A percentile compares a stretch with the other conserved stretches of the same genome.
Conservation (phyloP, 352 stramenopile genomes). For the Discostella stelligera region DNA sequence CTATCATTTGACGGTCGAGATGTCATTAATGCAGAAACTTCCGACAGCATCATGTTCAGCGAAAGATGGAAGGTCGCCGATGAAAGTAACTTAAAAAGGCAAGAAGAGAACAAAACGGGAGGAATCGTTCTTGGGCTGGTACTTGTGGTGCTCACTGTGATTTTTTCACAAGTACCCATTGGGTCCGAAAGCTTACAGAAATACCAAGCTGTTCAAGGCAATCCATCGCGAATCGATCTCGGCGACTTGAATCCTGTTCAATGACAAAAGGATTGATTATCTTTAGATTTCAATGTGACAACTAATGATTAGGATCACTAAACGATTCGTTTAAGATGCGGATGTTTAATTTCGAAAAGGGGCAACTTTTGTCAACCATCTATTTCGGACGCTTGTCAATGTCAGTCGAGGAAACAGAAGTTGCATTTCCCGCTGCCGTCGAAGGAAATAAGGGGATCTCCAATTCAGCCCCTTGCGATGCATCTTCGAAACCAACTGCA, state of each 20-base stretch:
- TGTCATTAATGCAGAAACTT: conserved; percentile 24
- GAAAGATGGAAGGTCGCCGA: conserved; percentile 44
- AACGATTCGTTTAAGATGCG: neutral
- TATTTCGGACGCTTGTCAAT: no score
- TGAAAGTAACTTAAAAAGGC: neutral
- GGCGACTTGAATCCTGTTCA: conserved; percentile 61
- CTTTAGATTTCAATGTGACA: neutral
- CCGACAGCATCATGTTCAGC: conserved; percentile 50
- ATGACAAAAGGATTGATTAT: conserved; percentile 9
- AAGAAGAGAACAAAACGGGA: conserved; percentile 7
- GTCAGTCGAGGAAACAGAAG: neutral
- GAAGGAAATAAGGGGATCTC: neutral
- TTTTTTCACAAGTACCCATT: conserved; percentile 65
- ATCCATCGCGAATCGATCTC: conserved; percentile 58
- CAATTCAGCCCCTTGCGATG: neutral
- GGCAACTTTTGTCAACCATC: no score
- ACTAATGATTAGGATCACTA: neutral
- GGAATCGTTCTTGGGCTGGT: conserved; percentile 23
- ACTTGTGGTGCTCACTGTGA: conserved; percentile 32
- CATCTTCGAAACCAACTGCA: conserved; percentile 9
- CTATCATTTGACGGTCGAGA: conserved; percentile 21
- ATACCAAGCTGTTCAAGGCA: conserved; percentile 57
- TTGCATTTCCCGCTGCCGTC: neutral
- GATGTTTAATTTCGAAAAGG: no score
- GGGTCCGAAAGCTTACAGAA: conserved; percentile 58